phyloP scores from a whole-genome alignment of 1,284 basidiomycete species.

The Melanopsichium pennsylvanicum region DNA sequence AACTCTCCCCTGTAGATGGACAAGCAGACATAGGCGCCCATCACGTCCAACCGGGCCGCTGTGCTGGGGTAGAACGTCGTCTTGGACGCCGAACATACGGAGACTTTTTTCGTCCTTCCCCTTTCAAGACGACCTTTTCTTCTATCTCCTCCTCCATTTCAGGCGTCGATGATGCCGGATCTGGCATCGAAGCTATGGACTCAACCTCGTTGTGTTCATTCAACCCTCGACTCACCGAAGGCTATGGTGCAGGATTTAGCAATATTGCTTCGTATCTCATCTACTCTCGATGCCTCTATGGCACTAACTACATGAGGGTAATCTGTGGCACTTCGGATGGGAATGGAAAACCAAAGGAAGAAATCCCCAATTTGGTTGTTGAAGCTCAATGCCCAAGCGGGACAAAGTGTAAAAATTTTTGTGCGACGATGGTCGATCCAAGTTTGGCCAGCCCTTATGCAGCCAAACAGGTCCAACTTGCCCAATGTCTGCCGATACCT shows the following conservation, averaged over 20 bases:
- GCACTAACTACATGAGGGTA: conserved; percentile 15
- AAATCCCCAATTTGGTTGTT: conserved; percentile 8
- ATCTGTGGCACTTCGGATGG: conserved; percentile 18
- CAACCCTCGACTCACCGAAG: conserved; percentile 20
- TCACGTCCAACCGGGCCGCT: conserved; percentile 32
- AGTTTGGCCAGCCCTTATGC: conserved; percentile 14
- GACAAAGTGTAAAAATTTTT: conserved; percentile 31
- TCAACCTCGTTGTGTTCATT: conserved; percentile 19
- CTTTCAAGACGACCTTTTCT: conserved; percentile 14
- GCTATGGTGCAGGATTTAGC: conserved; percentile 23
- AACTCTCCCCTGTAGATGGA: conserved; percentile 13
- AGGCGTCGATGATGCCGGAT: not conserved
- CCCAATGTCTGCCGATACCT: conserved; percentile 9
- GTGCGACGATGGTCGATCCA: conserved; percentile 18
- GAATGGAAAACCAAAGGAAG: conserved; percentile 6
- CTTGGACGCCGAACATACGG: conserved; percentile 9
- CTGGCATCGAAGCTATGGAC: conserved; percentile 12
- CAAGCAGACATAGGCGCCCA: conserved; percentile 29
- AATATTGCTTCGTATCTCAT: conserved; percentile 20
- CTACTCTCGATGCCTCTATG: conserved; percentile 23
- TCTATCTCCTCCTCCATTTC: not conserved
- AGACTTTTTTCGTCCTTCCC: conserved; percentile 5
- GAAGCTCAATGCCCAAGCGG: conserved; percentile 20
- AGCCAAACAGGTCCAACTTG: conserved; percentile 24
- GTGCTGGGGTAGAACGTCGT: conserved; percentile 10